phyloP scores from a whole-genome alignment of 805 yeast genomes.

The Candida broadrunensis region DNA sequence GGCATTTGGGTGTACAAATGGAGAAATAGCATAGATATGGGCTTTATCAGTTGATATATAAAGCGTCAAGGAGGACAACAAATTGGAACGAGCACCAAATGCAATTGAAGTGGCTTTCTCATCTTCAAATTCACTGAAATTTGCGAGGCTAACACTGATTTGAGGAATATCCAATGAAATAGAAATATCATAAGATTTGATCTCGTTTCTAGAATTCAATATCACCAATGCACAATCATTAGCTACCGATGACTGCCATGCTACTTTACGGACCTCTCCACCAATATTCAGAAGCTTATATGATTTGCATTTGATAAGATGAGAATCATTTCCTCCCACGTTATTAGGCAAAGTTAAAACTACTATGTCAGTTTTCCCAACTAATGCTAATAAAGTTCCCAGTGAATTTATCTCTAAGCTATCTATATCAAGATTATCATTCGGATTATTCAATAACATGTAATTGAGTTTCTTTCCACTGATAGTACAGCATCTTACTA shows the following conservation, averaged over 20 bases:
- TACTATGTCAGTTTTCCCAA: conserved; percentile 26
- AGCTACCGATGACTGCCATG: conserved; percentile 22
- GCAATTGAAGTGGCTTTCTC: conserved; percentile 20
- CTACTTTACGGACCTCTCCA: conserved; percentile 16
- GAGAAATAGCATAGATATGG: conserved; percentile 24
- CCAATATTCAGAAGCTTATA: conserved; percentile 12
- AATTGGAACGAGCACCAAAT: conserved; percentile 22
- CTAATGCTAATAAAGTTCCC: conserved; percentile 42
- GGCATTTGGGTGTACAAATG: conserved; percentile 17
- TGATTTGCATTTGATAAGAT: conserved; percentile 2
- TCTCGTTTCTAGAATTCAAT: conserved; percentile 15
- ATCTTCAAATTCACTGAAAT: conserved; percentile 6
- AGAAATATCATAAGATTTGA: conserved; percentile 17
- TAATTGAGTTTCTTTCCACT: conserved; percentile 17
- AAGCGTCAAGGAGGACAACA: conserved; percentile 27
- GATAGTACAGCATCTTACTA: conserved; percentile 27
- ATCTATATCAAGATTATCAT: conserved; percentile 25
- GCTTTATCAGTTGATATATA: conserved; percentile 20
- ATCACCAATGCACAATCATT: conserved; percentile 22
- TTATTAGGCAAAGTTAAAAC: conserved; percentile 28
- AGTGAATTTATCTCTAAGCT: conserved; percentile 35
- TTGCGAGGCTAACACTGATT: conserved; percentile 14
- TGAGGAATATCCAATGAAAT: conserved; percentile 16
- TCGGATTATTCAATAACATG: conserved; percentile 12
- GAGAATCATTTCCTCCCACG: conserved; percentile 2